Evolutionary conservation across 1,284 basidiomycete genomes (phyloP).

Genomic region (Chiua sp.): DNA sequence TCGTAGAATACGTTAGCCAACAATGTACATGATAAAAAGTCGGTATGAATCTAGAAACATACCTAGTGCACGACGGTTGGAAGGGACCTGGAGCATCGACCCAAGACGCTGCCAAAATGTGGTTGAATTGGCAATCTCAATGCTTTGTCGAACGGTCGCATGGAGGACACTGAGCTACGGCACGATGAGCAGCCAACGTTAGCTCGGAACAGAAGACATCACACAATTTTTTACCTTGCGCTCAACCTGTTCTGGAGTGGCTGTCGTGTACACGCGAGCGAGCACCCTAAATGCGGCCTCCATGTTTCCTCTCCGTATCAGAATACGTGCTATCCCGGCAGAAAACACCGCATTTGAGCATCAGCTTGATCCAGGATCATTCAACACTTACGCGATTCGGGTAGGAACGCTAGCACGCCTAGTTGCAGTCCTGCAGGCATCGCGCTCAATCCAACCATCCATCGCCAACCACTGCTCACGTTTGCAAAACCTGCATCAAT

Average conservation of each 20-base stretch:
- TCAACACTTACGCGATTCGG: conserved; percentile 70
- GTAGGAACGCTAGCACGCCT: conserved; percentile 65
- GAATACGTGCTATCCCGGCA: conserved; percentile 65
- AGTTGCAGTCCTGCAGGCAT: conserved; percentile 74
- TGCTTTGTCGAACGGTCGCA: conserved; percentile 67
- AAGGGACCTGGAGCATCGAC: conserved; percentile 59
- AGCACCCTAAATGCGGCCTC: conserved; percentile 58
- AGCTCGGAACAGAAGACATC: background rate
- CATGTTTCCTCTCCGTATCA: conserved; percentile 61
- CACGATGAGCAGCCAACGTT: background rate
- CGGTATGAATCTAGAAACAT: conserved; percentile 33
- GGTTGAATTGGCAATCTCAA: conserved; percentile 65
- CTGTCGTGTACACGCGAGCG: conserved; percentile 68
- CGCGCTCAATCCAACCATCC: conserved; percentile 82
- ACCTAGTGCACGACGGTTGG: conserved; percentile 77
- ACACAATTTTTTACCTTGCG: conserved; percentile 53
- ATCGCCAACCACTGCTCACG: conserved; percentile 74
- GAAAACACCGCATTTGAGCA: background rate
- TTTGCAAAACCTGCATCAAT: conserved; percentile 78
- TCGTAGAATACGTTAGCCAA: no score
- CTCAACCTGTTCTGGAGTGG: conserved; percentile 66
- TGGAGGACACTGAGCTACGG: conserved; percentile 60
- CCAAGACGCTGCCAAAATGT: conserved; percentile 61
- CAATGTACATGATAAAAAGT: no score
- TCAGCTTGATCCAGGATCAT: no score